Conservation (phyloP, 2,329 filamentous ascomycete genomes). For the Thyridium curvatum region DNA sequence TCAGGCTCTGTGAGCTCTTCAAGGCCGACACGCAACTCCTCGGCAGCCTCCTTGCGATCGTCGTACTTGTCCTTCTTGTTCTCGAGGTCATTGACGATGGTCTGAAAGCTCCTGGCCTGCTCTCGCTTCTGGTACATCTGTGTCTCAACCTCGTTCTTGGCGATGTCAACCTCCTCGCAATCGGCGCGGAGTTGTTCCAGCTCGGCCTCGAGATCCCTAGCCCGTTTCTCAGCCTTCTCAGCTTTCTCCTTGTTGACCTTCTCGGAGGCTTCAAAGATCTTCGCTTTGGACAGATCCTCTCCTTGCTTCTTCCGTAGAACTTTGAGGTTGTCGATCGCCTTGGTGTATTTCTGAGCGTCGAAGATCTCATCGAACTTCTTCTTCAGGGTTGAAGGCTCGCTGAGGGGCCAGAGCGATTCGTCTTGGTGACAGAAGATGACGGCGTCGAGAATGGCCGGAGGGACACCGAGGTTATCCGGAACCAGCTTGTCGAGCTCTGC, state of each 20-base stretch:
- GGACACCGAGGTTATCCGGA: constrained; percentile 82
- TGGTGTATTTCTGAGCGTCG: constrained; percentile 93
- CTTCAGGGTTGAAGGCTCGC: constrained; percentile 77
- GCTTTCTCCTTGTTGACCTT: constrained; percentile 78
- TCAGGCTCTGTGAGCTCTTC: constrained; percentile 76
- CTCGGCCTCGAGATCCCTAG: constrained; percentile 57
- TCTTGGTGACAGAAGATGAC: constrained; percentile 99
- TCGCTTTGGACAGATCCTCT: constrained; percentile 65
- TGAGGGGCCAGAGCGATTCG: constrained; percentile 95
- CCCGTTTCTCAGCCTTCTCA: constrained; percentile 62
- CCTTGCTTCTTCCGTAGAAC: constrained; percentile 75
- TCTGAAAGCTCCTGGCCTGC: constrained; percentile 66
- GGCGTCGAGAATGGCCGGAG: constrained; percentile 80
- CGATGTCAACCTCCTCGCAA: constrained; percentile 45
- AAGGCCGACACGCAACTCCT: constrained; percentile 65
- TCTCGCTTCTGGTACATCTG: constrained; percentile 62
- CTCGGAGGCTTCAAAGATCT: constrained; percentile 55
- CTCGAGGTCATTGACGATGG: constrained; percentile 67
- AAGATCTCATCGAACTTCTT: constrained; percentile 98
- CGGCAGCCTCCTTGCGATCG: constrained; percentile 63
- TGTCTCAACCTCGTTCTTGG: constrained; percentile 22
- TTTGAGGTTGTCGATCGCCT: constrained; percentile 94
- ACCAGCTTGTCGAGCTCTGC: constrained; percentile 79
- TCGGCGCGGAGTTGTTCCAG: constrained; percentile 57
- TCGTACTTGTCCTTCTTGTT: constrained; percentile 70